Conservation (phyloP, 1,139 yeast genomes). For the Spathaspora sp. region DNA sequence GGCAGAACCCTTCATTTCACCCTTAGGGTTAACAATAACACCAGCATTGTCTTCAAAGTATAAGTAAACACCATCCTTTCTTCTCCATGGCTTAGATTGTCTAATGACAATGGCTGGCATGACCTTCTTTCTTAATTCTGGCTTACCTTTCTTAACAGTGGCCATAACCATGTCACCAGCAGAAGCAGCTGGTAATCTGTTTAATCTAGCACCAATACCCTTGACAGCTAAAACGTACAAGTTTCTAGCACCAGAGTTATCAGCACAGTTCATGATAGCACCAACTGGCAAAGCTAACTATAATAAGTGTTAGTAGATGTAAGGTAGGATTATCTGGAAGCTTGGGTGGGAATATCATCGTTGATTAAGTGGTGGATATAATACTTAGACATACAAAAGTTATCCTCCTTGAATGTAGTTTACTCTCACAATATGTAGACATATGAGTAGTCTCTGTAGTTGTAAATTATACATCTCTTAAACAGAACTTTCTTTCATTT, state of each 20-base stretch:
- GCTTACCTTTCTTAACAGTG: slow-evolving; percentile 99
- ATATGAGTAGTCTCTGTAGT: not conserved
- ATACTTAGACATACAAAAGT: not conserved
- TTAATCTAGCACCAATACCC: slow-evolving; percentile 99
- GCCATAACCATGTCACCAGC: slow-evolving; percentile 99
- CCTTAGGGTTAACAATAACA: slow-evolving; percentile 99
- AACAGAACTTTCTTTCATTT: no score
- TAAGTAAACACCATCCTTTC: slow-evolving; percentile 99
- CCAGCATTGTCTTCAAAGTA: slow-evolving; percentile 99
- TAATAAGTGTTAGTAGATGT: slow-evolving; percentile 20
- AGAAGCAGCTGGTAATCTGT: slow-evolving; percentile 99
- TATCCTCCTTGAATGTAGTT: not conserved
- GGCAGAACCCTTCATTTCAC: slow-evolving; percentile 99
- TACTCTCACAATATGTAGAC: not conserved
- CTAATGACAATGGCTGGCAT: slow-evolving; percentile 99
- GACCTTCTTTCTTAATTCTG: slow-evolving; percentile 99
- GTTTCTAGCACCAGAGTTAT: slow-evolving; percentile 99
- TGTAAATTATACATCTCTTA: not conserved
- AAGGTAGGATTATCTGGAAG: not conserved
- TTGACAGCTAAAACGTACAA: slow-evolving; percentile 98
- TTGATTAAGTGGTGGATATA: not conserved
- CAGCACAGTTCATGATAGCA: slow-evolving; percentile 99
- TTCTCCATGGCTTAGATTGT: slow-evolving; percentile 99
- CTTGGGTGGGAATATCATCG: no score
- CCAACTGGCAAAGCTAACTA: slow-evolving; percentile 98